Conservation (phyloP, 441 rosid species). For the Viola pubescens region DNA sequence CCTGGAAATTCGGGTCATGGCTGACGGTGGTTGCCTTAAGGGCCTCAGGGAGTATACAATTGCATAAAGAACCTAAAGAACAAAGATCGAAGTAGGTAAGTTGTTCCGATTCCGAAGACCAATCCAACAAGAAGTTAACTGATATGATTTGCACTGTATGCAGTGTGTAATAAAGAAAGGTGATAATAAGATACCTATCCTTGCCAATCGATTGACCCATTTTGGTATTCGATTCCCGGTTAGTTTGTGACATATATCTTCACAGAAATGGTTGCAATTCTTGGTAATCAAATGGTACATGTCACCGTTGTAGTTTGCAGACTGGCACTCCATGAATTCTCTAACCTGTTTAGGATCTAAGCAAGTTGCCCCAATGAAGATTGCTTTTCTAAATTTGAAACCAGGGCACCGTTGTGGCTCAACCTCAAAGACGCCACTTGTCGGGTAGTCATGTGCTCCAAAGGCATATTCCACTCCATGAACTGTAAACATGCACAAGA, state of each 20-base stretch:
- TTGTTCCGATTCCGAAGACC: not conserved
- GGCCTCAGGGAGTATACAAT: conserved; percentile 55
- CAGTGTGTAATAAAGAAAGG: not conserved
- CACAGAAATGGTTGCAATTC: conserved; percentile 78
- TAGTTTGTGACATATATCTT: conserved; percentile 54
- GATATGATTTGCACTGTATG: not conserved
- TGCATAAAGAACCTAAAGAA: conserved; percentile 49
- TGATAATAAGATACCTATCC: conserved; percentile 34
- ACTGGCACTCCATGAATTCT: conserved; percentile 51
- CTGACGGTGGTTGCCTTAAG: conserved; percentile 35
- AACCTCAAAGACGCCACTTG: conserved; percentile 62
- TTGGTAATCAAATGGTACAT: conserved; percentile 50
- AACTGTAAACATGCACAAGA: conserved; percentile 26
- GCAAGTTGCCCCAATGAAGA: conserved; percentile 56
- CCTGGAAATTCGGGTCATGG: conserved; percentile 37
- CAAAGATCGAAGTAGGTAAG: not conserved
- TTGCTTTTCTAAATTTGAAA: conserved; percentile 58
- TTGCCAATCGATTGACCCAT: conserved; percentile 68
- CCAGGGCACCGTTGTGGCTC: conserved; percentile 71
- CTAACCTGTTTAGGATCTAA: conserved; percentile 54
- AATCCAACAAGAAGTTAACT: not conserved
- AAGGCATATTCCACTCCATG: conserved; percentile 63
- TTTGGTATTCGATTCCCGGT: conserved; percentile 54
- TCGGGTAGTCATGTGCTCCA: conserved; percentile 57
- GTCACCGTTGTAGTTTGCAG: conserved; percentile 50